Evolutionary conservation across 2,329 filamentous ascomycete genomes (phyloP), one percentile per base, ranked within the genome.

Genomic region (Penicillium sp.): DNA sequence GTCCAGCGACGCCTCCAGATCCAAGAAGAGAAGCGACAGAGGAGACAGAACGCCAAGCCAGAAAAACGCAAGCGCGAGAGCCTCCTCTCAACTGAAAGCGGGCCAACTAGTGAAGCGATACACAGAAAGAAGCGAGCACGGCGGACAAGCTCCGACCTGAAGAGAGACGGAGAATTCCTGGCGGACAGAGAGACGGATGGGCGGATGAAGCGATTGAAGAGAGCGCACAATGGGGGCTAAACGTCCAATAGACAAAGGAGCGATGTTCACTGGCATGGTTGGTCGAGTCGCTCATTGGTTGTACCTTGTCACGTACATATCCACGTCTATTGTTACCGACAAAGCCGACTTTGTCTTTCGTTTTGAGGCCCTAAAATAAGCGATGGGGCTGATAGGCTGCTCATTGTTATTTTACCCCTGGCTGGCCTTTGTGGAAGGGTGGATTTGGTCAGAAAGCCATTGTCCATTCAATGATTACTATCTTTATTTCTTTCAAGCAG

Each of bases 1-100:
- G 80, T 82, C 0, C 77, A 79, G 55, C 74, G 75, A 17, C 71
- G 78, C n/a, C 58, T 81, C 38, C 73, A 71, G 48, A 76, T 79
- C 42, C 80, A 76, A 57, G 78, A 80, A 58, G 75, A 78, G 52
- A 68, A 67, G 12, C 74, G 76, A 3, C 71, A 66, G 37, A 66
- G 56, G 38, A 63, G 60, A 52, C 61, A 65, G 22, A 71, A 71
- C 48, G 59, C 71, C 2, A 75, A 74, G 48, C 61, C 68, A 4
- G 73, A 77, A 43, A 73, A 81, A 76, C 65, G 74, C 66, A 67
- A 79, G 61, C 71, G 79, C 14, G 75, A 77, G 15, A 78, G 77
- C 55, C 53, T 73, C 14, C 62, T 62, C 0, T 75, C 74, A 10
- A 69, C 67, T 54, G 69, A 66, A 5, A 68, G 66, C n/a, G 45